A percentile compares a stretch with the other conserved stretches of the same genome.
Evolutionary conservation across 768 basidiomycete species (phyloP).

Genomic region (Melanogaster broomeanus): DNA sequence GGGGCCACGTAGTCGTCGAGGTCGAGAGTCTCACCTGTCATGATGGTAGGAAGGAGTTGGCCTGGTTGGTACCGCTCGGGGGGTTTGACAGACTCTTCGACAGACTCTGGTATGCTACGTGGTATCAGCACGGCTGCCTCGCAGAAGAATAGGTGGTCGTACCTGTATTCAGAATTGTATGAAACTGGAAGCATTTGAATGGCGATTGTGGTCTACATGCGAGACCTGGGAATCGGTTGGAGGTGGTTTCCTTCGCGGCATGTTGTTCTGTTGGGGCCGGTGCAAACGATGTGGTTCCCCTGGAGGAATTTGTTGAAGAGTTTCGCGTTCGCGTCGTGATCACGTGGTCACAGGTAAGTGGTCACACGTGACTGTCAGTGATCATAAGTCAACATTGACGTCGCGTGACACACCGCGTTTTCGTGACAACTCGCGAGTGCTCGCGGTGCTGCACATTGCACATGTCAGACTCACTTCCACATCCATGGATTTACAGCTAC

Average conservation of each 20-base stretch:
- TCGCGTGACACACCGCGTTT: slow-evolving; percentile 20
- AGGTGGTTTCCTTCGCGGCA: slow-evolving; percentile 24
- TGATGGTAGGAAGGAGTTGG: slow-evolving; percentile 59
- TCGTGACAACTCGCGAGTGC: slow-evolving; percentile 4
- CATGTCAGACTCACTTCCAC: slow-evolving; percentile 41
- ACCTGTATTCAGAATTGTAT: slow-evolving; percentile 2
- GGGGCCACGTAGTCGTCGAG: slow-evolving; percentile 37
- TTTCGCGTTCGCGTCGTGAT: slow-evolving; percentile 9
- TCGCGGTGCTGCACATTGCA: not conserved
- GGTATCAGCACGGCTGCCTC: not conserved
- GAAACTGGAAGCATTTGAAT: not conserved
- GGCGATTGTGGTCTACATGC: not conserved
- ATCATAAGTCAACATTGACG: not conserved
- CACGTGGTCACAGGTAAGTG: slow-evolving; percentile 28
- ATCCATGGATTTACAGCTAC: slow-evolving; percentile 61
- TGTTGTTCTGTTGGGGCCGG: slow-evolving; percentile 1
- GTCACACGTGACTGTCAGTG: too few relatives aligned
- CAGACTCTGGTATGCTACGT: slow-evolving; percentile 9
- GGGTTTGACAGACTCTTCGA: slow-evolving; percentile 8
- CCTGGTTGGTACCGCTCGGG: slow-evolving; percentile 57
- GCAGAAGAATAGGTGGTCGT: not conserved
- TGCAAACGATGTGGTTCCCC: not conserved
- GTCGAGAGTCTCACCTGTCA: slow-evolving; percentile 66
- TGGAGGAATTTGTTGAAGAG: slow-evolving; percentile 1
- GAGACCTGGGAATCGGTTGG: slow-evolving; percentile 7